Conservation (phyloP, 257 asterid genomes). For the Solanum chilense region DNA sequence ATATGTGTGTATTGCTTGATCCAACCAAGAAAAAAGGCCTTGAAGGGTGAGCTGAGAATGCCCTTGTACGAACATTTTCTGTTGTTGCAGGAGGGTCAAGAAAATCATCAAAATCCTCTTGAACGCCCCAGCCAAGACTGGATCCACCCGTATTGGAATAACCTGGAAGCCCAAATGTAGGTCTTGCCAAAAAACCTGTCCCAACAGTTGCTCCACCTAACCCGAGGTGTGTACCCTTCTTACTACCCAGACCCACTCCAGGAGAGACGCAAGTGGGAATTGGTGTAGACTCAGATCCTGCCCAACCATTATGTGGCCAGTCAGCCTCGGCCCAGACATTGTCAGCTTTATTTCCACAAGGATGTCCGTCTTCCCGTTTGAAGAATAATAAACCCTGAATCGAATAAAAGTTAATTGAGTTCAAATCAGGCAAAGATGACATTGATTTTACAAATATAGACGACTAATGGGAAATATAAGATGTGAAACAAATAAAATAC, state of each 20-base stretch:
- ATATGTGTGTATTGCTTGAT: constrained; percentile 79
- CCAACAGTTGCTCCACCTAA: constrained; percentile 84
- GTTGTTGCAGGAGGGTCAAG: constrained; percentile 79
- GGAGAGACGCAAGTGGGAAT: constrained; percentile 66
- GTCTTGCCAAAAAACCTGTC: constrained; percentile 32
- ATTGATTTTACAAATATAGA: neutral
- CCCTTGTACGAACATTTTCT: constrained; percentile 63
- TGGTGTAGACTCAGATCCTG: constrained; percentile 64
- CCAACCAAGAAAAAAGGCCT: constrained; percentile 94
- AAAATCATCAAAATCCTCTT: constrained; percentile 79
- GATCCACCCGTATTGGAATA: constrained; percentile 53
- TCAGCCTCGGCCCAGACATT: constrained; percentile 88
- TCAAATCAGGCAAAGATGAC: neutral
- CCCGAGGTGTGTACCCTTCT: constrained; percentile 57
- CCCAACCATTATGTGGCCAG: constrained; percentile 96
- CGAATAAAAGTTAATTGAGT: neutral
- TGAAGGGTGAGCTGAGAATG: constrained; percentile 85
- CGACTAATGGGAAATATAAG: neutral
- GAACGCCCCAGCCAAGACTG: constrained; percentile 81
- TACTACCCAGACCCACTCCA: constrained; percentile 74
- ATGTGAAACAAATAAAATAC: neutral
- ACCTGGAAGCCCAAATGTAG: constrained; percentile 55
- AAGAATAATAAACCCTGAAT: constrained; percentile 83
- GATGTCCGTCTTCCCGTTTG: constrained; percentile 70
- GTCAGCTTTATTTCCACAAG: constrained; percentile 38